phyloP scores from a whole-genome alignment of 768 basidiomycete species.

The Lentinus brumalis region DNA sequence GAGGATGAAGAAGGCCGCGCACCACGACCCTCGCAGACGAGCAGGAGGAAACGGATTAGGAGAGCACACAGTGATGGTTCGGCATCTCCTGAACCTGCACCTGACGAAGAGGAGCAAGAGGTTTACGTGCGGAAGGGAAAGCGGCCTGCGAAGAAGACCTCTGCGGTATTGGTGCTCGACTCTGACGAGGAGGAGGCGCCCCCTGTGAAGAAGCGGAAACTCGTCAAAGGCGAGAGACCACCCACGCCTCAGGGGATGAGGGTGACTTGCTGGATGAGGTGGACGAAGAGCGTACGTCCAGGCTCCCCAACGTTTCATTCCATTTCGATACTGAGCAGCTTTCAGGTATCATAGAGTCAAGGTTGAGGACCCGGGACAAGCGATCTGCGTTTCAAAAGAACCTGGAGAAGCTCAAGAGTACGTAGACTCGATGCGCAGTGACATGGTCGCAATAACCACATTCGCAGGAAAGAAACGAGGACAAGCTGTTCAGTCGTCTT shows the following conservation, averaged over 20 bases:
- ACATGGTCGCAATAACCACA: background rate
- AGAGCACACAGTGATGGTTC: constrained; percentile 25
- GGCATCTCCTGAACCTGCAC: background rate
- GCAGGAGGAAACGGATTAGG: constrained; percentile 14
- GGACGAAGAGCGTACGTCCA: constrained; percentile 52
- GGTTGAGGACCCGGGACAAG: constrained; percentile 64
- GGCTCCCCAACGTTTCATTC: background rate
- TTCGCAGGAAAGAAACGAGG: constrained; percentile 47
- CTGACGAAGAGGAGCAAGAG: constrained; percentile 9
- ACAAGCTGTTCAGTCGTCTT: constrained; percentile 29
- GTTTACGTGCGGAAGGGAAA: constrained; percentile 23
- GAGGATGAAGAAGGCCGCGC: constrained; percentile 28
- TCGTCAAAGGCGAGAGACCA: constrained; percentile 46
- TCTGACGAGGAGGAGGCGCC: constrained; percentile 39
- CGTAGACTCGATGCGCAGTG: constrained; percentile 20
- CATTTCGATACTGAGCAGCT: background rate
- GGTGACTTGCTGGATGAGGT: constrained; percentile 51
- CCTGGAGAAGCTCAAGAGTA: constrained; percentile 69
- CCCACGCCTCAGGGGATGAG: constrained; percentile 41
- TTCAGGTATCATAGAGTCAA: constrained; percentile 62
- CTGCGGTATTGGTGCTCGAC: constrained; percentile 20
- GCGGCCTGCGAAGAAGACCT: constrained; percentile 22
- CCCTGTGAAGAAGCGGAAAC: constrained; percentile 37
- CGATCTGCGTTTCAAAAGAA: constrained; percentile 62
- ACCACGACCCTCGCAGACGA: constrained; percentile 23